These are phyloP conservation scores for Tulasnella sp. DNA, from an alignment of 768 basidiomycete species.

Conservation along the genomic window DNA sequence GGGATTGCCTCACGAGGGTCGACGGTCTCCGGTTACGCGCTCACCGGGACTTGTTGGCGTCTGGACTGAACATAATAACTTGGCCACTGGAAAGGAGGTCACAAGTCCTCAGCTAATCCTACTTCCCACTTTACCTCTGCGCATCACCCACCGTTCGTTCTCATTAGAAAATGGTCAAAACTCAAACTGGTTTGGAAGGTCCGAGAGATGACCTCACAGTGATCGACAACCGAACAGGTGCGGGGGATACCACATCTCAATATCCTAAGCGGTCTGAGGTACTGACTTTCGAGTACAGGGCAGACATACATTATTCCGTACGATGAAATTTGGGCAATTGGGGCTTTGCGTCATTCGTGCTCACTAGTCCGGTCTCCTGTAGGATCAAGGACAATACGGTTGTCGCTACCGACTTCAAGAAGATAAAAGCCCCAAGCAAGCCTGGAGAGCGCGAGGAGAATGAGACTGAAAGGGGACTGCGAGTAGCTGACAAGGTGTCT, in stretches of 20 bases:
- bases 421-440: conserved; percentile 50
- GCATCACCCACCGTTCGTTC: background rate
- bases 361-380: background rate
- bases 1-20: background rate
- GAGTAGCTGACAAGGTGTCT: conserved; percentile 58
- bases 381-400: conserved; percentile 79
- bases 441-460: conserved; percentile 67
- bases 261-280: background rate
- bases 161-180: background rate
- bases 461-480: conserved; percentile 72
- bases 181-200: background rate
- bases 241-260: background rate
- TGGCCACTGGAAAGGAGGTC: background rate
- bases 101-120: background rate
- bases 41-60: background rate
- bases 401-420: conserved; percentile 73
- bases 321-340: background rate
- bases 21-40: conserved; percentile 1
- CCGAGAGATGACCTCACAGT: conserved; percentile 20
- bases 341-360: background rate
- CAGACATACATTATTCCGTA: conserved; percentile 22
- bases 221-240: conserved; percentile 22
- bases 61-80: background rate
- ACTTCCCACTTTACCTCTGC: background rate
- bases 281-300: background rate